Percentiles rank a stretch among this genome's conserved stretches.
phyloP scores from a whole-genome alignment of 1,284 basidiomycete genomes.

The Cryptococcus hybrid region DNA sequence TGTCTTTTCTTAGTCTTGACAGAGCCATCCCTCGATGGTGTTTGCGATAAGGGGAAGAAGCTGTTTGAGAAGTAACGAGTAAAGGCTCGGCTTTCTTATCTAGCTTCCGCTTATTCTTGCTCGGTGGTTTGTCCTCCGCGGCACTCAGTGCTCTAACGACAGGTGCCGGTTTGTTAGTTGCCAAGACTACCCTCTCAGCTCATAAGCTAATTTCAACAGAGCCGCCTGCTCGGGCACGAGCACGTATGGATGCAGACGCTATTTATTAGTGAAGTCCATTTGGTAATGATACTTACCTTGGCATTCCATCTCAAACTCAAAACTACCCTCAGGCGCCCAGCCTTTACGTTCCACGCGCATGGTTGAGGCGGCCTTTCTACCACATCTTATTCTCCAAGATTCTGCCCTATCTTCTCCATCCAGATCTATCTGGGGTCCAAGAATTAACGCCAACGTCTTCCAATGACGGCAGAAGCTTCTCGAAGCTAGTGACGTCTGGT shows the following conservation, averaged over 20 bases:
- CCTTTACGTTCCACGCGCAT: conserved; percentile 34
- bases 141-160: conserved; percentile 7
- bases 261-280: not conserved
- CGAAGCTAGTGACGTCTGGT: conserved; percentile 14
- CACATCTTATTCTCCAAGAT: conserved; percentile 27
- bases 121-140: conserved; percentile 10
- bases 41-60: conserved; percentile 5
- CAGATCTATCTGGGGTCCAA: conserved; percentile 37
- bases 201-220: conserved; percentile 33
- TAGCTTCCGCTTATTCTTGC: conserved; percentile 17
- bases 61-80: not conserved
- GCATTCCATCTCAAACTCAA: conserved; percentile 43
- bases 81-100: conserved; percentile 12
- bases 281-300: conserved; percentile 27
- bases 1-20: conserved; percentile 47
- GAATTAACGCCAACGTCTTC: conserved; percentile 30
- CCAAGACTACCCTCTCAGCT: conserved; percentile 37
- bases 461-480: conserved; percentile 30
- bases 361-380: conserved; percentile 14
- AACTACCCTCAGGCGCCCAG: conserved; percentile 48
- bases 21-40: conserved; percentile 11
- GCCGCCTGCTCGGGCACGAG: conserved; percentile 23
- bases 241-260: conserved; percentile 25
- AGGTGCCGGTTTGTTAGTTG: conserved; percentile 14
- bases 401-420: conserved; percentile 27